Evolutionary conservation across 2,329 filamentous ascomycete genomes (phyloP), one percentile per base, ranked within the genome.

Genomic region (Neospermospora avenae): DNA sequence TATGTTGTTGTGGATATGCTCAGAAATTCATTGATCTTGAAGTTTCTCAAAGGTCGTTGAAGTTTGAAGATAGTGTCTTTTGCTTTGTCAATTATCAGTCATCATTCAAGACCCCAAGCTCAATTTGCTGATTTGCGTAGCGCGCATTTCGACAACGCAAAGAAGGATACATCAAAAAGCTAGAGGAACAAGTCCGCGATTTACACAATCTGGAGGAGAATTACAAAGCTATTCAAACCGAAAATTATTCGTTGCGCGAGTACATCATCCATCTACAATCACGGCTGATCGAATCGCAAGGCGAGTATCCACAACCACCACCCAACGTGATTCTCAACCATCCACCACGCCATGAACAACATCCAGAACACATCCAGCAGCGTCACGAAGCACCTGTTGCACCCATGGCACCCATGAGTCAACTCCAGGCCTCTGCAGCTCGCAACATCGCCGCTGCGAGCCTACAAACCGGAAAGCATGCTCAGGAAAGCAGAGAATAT

Each of bases 111-210:
- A 62, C 55, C 53, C 51, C 56, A 63, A 63, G 69, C 70, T 72
- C 71, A 72, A 69, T 61, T 72, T 72, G 71, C 62, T 60, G 11
- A 31, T 57, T 34, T 70, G 72, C 66, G 75, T 71, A 99, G 93
- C 86, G 95, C 74, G 95, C 95, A 44, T 99, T 99, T 77, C 90
- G 95, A 44, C 93, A 98, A 77, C 89, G 95, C 64, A 99, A 99
- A 74, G 95, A 99, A 76, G 90, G 91, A 48, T 97, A 99, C 74
- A 99, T 99, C 75, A 96, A 96, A 79, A 96, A 96, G 74, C 83
- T 99, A 6, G 95, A 99, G 76, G 89, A 95, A 72, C 91, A 98
- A 73, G 91, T 97, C 55, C 87, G 91, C 70, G 90, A 95, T 31
- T 90, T 86, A 66, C 82, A 85, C 67, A 82, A 85, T 18, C 84